These are phyloP conservation scores for Ambispora gerdemannii DNA, from an alignment of 192 early-diverging fungal genomes.

Conservation along the genomic window DNA sequence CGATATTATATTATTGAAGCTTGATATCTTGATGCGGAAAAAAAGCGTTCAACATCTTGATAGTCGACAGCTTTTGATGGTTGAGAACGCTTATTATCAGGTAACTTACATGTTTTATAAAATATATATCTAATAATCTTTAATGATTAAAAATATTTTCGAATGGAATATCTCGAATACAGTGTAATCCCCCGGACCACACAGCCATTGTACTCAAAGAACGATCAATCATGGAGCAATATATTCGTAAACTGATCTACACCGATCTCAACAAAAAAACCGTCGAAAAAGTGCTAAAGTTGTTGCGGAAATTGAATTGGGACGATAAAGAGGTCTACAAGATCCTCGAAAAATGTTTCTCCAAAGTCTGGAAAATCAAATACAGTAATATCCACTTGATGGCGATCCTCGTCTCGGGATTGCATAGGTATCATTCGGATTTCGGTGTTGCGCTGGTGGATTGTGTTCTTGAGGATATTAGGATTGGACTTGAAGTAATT, in stretches of 20 bases:
- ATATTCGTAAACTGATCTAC: conserved; percentile 86
- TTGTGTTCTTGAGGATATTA: conserved; percentile 77
- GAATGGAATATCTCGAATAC: conserved; percentile 4
- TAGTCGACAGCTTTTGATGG: conserved; percentile 75
- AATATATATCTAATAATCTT: conserved; percentile 3
- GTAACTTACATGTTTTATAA: conserved; percentile 33
- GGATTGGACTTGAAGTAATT: conserved; percentile 77
- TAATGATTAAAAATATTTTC: conserved; percentile 9
- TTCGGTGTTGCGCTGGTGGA: conserved; percentile 92
- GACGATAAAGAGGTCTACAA: conserved; percentile 53
- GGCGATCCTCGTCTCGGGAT: conserved; percentile 74
- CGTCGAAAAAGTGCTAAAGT: conserved; percentile 61
- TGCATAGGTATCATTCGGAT: conserved; percentile 77
- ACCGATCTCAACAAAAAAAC: conserved; percentile 72
- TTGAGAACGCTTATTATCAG: conserved; percentile 92
- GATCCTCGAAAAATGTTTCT: conserved; percentile 73
- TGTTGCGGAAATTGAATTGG: conserved; percentile 89
- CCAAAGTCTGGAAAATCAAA: conserved; percentile 93
- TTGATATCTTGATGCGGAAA: conserved; percentile 92
- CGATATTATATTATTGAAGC: conserved; percentile 30
- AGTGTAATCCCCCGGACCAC: conserved; percentile 81
- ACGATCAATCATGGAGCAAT: conserved; percentile 80
- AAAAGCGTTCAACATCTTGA: conserved; percentile 83
- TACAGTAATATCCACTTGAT: conserved; percentile 80
- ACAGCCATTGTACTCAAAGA: conserved; percentile 60